phyloP scores from a whole-genome alignment of 768 basidiomycete genomes.

The Boletus insuetus region DNA sequence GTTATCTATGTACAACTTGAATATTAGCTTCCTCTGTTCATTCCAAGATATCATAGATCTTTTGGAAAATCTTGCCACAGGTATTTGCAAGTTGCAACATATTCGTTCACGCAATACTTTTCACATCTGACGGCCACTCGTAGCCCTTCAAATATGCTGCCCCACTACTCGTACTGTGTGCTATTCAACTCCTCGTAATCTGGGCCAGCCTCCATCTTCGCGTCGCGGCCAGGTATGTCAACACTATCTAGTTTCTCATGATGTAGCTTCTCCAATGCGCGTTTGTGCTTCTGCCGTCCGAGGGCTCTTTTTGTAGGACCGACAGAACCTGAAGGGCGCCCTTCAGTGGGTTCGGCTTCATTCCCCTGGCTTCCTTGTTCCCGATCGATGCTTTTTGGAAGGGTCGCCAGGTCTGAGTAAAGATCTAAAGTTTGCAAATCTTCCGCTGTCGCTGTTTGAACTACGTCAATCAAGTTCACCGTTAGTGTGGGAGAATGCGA shows the following conservation, averaged over 20 bases:
- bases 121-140: neutral
- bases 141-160: neutral
- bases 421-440: conserved; percentile 57
- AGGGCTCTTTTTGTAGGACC: conserved; percentile 44
- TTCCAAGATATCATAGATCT: too few species aligned
- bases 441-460: conserved; percentile 42
- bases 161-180: neutral
- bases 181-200: conserved; percentile 1
- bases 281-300: conserved; percentile 52
- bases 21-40: too few species aligned
- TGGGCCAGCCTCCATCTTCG: conserved; percentile 18
- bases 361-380: conserved; percentile 43
- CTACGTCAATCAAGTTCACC: neutral
- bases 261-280: conserved; percentile 35
- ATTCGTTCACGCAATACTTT: too few species aligned
- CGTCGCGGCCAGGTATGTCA: conserved; percentile 2
- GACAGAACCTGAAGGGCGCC: neutral
- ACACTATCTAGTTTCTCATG: conserved; percentile 3
- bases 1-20: too few species aligned
- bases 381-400: conserved; percentile 58
- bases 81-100: too few species aligned
- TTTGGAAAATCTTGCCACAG: too few species aligned
- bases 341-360: conserved; percentile 16
- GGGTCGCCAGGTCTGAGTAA: conserved; percentile 51
- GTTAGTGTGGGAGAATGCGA: conserved; percentile 6